Percentiles rank a stretch among this genome's conserved stretches.
Evolutionary conservation across 2,329 filamentous ascomycete species (phyloP).

Genomic region (Pyricularia sp.): DNA sequence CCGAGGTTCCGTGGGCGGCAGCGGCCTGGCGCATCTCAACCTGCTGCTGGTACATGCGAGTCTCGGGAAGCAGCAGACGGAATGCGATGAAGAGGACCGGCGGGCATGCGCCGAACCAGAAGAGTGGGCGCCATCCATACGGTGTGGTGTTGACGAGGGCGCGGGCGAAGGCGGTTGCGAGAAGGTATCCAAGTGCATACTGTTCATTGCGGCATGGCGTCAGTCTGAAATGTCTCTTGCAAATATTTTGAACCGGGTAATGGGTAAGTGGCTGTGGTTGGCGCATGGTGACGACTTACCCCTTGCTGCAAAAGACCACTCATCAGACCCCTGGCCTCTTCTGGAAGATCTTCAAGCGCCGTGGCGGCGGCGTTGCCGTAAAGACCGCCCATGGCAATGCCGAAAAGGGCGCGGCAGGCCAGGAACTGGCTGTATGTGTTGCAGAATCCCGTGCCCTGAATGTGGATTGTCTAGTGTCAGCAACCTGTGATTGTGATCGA

Average conservation of each 20-base stretch:
- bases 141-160: conserved; percentile 67
- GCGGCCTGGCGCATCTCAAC: conserved; percentile 44
- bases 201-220: conserved; percentile 9
- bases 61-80: conserved; percentile 72
- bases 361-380: conserved; percentile 74
- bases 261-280: too few species aligned
- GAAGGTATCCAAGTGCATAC: conserved; percentile 58
- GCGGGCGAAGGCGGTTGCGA: conserved; percentile 47
- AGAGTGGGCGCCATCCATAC: conserved; percentile 76
- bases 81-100: conserved; percentile 74
- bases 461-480: not conserved
- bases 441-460: conserved; percentile 56
- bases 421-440: conserved; percentile 62
- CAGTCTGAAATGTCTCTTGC: not conserved
- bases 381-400: conserved; percentile 72
- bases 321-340: conserved; percentile 61
- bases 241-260: too few species aligned
- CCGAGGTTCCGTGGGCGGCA: conserved; percentile 7
- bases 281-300: not conserved
- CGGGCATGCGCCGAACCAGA: conserved; percentile 80
- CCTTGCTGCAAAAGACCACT: conserved; percentile 70
- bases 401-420: conserved; percentile 66
- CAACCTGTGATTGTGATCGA: not conserved
- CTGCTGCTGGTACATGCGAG: conserved; percentile 60
- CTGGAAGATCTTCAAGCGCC: conserved; percentile 65